These are phyloP conservation scores for Sugiyamaella novakii DNA, from an alignment of 1,139 yeast species.

Conservation along the genomic window DNA sequence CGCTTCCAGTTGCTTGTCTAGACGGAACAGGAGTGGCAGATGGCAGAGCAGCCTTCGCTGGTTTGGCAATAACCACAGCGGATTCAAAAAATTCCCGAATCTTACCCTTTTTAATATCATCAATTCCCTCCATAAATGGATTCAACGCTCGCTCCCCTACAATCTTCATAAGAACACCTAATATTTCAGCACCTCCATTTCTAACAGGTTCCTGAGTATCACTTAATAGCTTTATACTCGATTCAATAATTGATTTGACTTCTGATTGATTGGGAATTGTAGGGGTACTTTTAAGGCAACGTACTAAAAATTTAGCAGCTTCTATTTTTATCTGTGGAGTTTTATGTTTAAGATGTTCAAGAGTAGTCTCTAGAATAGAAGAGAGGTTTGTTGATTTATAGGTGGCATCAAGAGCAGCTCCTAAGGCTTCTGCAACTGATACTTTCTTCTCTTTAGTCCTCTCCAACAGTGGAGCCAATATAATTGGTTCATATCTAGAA, in stretches of 20 bases:
- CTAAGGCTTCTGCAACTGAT: conserved; percentile 70
- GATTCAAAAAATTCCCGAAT: conserved; percentile 61
- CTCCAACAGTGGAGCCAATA: conserved; percentile 70
- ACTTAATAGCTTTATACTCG: conserved; percentile 60
- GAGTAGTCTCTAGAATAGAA: conserved; percentile 63
- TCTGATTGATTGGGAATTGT: conserved; percentile 56
- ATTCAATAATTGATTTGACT: conserved; percentile 57
- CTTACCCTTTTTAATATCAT: conserved; percentile 66
- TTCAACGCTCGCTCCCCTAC: conserved; percentile 72
- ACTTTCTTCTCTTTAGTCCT: conserved; percentile 88
- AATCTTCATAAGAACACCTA: conserved; percentile 82
- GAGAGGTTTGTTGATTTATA: conserved; percentile 53
- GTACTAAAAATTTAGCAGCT: conserved; percentile 61
- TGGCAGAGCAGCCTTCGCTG: conserved; percentile 31
- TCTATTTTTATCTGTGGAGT: conserved; percentile 84
- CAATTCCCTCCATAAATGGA: conserved; percentile 64
- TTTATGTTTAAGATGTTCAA: conserved; percentile 67
- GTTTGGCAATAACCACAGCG: conserved; percentile 56
- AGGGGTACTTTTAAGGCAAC: conserved; percentile 60
- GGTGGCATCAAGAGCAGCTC: conserved; percentile 64
- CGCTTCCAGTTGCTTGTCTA: conserved; percentile 9
- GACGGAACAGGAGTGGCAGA: conserved; percentile 27
- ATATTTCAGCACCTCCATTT: conserved; percentile 72
- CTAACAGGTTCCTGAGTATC: conserved; percentile 90
- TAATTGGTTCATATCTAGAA: conserved; percentile 54